Evolutionary conservation across 768 basidiomycete species (phyloP).

Genomic region (Hygrophorus russula): DNA sequence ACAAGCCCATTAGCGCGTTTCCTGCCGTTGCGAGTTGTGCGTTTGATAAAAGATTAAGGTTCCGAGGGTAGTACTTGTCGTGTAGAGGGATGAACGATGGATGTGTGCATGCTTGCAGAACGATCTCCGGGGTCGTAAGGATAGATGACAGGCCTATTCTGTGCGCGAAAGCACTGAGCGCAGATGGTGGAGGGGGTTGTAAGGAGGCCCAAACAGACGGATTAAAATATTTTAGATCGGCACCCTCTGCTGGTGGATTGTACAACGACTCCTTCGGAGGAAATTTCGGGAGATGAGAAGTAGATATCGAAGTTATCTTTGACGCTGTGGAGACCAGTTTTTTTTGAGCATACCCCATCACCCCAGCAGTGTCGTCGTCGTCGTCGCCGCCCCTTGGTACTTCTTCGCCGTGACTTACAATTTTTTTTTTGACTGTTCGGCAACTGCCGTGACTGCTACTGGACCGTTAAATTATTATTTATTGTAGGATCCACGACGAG

Average conservation of each 20-base stretch:
- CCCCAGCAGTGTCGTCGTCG: conserved; percentile 6
- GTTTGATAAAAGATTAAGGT: conserved; percentile 53
- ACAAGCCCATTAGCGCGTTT: conserved; percentile 83
- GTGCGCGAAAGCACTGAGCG: conserved; percentile 66
- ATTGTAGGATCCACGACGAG: too few relatives aligned
- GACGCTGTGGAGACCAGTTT: conserved; percentile 37
- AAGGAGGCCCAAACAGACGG: conserved; percentile 58
- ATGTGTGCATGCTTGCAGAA: conserved; percentile 75
- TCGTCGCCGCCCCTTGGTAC: too few relatives aligned
- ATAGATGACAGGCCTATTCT: conserved; percentile 60
- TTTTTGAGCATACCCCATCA: conserved; percentile 44
- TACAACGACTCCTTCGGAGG: conserved; percentile 23
- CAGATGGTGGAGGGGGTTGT: conserved; percentile 61
- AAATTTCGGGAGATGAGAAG: conserved; percentile 42
- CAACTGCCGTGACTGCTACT: too few relatives aligned
- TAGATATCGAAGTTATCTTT: conserved; percentile 41
- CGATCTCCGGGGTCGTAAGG: conserved; percentile 37
- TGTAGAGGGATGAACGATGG: conserved; percentile 51
- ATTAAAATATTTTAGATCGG: conserved; percentile 37
- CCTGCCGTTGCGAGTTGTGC: conserved; percentile 65
- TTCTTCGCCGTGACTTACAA: too few relatives aligned
- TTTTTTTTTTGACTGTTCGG: too few relatives aligned
- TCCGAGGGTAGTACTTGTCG: conserved; percentile 40
- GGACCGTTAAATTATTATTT: too few relatives aligned
- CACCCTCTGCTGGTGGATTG: conserved; percentile 15